Conservation (phyloP, 2,329 filamentous ascomycete genomes). For the Monilinia aucupariae region DNA sequence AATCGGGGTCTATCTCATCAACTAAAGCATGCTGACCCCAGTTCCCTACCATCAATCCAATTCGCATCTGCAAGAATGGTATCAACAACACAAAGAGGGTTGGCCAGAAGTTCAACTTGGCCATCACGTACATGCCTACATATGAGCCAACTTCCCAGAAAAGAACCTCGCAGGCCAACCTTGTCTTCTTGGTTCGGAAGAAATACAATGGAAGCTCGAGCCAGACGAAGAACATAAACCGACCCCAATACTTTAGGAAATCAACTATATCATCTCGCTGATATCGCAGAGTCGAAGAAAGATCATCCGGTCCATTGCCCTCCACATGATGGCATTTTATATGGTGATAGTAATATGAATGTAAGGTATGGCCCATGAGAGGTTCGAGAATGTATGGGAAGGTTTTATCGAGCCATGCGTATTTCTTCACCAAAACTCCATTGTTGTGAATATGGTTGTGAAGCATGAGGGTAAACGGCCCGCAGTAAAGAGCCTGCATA, state of each 20-base stretch:
- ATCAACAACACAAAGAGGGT: conserved; percentile 61
- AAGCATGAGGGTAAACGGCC: conserved; percentile 74
- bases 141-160: conserved; percentile 59
- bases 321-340: conserved; percentile 84
- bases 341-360: conserved; percentile 80
- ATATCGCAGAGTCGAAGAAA: conserved; percentile 71
- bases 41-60: conserved; percentile 75
- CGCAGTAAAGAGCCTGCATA: conserved; percentile 64
- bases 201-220: conserved; percentile 72
- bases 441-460: conserved; percentile 79
- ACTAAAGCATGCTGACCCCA: conserved; percentile 83
- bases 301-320: conserved; percentile 70
- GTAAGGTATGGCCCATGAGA: conserved; percentile 78
- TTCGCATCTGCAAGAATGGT: conserved; percentile 59
- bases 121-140: conserved; percentile 49
- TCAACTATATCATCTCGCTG: conserved; percentile 62
- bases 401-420: conserved; percentile 51
- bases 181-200: conserved; percentile 52
- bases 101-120: conserved; percentile 42
- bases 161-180: conserved; percentile 49
- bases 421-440: conserved; percentile 56
- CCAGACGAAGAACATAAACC: conserved; percentile 71
- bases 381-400: conserved; percentile 74
- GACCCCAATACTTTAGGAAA: conserved; percentile 66
- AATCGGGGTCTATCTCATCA: conserved; percentile 67